These are phyloP conservation scores for Scytalidium lignicola DNA, from an alignment of 2,329 filamentous ascomycete genomes.

Conservation along the genomic window DNA sequence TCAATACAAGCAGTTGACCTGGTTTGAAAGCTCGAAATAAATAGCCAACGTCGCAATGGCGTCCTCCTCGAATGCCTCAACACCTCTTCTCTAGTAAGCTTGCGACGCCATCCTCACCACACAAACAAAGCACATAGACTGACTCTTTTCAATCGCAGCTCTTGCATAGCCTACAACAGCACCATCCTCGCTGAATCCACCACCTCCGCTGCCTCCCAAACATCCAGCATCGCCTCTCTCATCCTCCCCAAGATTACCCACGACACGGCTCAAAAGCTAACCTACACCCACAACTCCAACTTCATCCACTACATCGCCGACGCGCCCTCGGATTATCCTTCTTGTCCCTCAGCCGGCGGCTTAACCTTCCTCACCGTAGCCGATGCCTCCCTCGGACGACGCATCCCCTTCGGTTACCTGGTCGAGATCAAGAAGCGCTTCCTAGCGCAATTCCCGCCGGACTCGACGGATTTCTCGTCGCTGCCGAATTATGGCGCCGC, in stretches of 20 bases:
- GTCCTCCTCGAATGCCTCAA: slow-evolving; percentile 62
- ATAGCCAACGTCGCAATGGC: slow-evolving; percentile 47
- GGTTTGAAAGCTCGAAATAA: not conserved
- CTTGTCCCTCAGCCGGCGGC: slow-evolving; percentile 62
- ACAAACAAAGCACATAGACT: not conserved
- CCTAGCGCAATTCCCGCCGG: slow-evolving; percentile 62
- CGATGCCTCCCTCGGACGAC: slow-evolving; percentile 72
- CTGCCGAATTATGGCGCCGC: slow-evolving; percentile 88
- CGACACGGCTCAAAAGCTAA: slow-evolving; percentile 75
- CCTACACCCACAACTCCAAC: slow-evolving; percentile 85
- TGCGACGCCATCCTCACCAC: not conserved
- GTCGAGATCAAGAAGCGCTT: slow-evolving; percentile 89
- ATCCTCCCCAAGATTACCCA: slow-evolving; percentile 95
- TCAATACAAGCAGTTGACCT: not conserved
- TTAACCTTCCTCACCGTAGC: slow-evolving; percentile 91
- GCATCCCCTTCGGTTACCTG: slow-evolving; percentile 89
- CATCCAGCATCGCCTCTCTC: slow-evolving; percentile 82
- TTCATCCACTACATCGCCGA: slow-evolving; percentile 96
- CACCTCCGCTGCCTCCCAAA: slow-evolving; percentile 74
- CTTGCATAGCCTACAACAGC: slow-evolving; percentile 88
- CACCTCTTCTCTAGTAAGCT: slow-evolving; percentile 68
- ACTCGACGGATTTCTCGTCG: slow-evolving; percentile 64
- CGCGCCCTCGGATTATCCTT: slow-evolving; percentile 60
- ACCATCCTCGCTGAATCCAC: slow-evolving; percentile 95
- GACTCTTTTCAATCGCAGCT: slow-evolving; percentile 45